Conservation (phyloP, 2,329 filamentous ascomycete genomes). For the Dryadomyces sulphureus region DNA sequence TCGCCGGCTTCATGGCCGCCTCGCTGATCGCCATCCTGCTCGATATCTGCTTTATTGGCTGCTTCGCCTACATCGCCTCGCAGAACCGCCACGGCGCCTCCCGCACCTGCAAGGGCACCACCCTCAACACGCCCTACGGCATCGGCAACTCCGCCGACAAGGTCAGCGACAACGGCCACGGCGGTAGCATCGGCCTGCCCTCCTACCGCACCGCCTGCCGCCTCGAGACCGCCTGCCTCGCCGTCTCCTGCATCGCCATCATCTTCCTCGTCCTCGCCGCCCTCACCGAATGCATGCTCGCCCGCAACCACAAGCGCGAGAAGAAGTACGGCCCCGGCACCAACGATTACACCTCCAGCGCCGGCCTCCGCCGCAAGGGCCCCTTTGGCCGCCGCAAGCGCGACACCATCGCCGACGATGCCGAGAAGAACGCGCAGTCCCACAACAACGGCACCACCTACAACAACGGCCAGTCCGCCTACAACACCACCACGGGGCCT, state of each 20-base stretch:
- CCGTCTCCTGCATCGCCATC: conserved; percentile 62
- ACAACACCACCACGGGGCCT: neutral
- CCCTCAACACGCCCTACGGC: conserved; percentile 55
- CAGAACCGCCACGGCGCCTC: conserved; percentile 55
- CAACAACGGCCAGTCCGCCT: conserved; percentile 6
- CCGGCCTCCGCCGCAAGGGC: conserved; percentile 19
- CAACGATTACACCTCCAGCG: conserved; percentile 25
- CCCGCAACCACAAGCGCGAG: conserved; percentile 21
- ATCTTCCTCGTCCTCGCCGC: conserved; percentile 18
- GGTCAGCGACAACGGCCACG: conserved; percentile 29
- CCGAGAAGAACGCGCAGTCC: conserved; percentile 4
- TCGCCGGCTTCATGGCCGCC: conserved; percentile 61
- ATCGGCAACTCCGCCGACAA: conserved; percentile 37
- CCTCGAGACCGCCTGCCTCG: conserved; percentile 63
- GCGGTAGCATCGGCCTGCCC: conserved; percentile 32
- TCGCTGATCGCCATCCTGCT: conserved; percentile 60
- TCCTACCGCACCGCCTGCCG: conserved; percentile 45
- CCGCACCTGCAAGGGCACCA: conserved; percentile 40
- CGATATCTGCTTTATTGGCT: conserved; percentile 60
- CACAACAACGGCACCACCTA: conserved; percentile 10
- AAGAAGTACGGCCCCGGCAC: conserved; percentile 24
- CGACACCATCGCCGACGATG: conserved; percentile 8
- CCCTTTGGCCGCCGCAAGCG: conserved; percentile 15
- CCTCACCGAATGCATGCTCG: conserved; percentile 14
- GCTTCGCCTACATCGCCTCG: conserved; percentile 69